Evolutionary conservation across 257 asterid species (phyloP).

Genomic region (Catharanthus roseus): DNA sequence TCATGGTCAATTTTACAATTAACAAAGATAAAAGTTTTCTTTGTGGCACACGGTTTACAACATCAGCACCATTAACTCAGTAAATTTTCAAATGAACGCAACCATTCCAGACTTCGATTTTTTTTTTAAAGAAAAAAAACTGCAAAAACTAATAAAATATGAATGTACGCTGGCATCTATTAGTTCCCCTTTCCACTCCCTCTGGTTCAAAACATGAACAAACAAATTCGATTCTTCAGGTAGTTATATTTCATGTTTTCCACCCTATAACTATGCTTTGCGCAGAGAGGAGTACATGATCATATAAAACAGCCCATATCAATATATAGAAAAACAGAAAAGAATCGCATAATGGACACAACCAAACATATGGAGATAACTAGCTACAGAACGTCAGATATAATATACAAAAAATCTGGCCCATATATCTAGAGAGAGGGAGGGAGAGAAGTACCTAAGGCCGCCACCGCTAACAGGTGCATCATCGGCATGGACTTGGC

Average conservation of each 20-base stretch:
- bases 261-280: not conserved
- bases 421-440: not conserved
- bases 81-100: not conserved
- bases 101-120: too few species aligned
- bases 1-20: not conserved
- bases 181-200: not conserved
- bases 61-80: not conserved
- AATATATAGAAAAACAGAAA: not conserved
- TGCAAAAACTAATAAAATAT: not conserved
- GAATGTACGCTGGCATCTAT: not conserved
- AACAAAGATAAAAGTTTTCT: not conserved
- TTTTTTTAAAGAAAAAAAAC: too few species aligned
- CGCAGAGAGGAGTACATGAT: not conserved
- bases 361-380: not conserved
- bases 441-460: conserved; percentile 46
- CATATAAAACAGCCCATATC: not conserved
- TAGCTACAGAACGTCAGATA: not conserved
- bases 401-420: not conserved
- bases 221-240: not conserved
- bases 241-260: not conserved
- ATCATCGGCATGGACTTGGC: conserved; percentile 59
- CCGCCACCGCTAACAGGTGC: conserved; percentile 98
- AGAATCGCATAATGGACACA: not conserved
- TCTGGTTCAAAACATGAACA: not conserved
- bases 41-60: not conserved